A percentile compares a stretch with the other conserved stretches of the same genome.
Evolutionary conservation across 2,329 filamentous ascomycete genomes (phyloP).

Genomic region (Graphiopsis chlorocephala): DNA sequence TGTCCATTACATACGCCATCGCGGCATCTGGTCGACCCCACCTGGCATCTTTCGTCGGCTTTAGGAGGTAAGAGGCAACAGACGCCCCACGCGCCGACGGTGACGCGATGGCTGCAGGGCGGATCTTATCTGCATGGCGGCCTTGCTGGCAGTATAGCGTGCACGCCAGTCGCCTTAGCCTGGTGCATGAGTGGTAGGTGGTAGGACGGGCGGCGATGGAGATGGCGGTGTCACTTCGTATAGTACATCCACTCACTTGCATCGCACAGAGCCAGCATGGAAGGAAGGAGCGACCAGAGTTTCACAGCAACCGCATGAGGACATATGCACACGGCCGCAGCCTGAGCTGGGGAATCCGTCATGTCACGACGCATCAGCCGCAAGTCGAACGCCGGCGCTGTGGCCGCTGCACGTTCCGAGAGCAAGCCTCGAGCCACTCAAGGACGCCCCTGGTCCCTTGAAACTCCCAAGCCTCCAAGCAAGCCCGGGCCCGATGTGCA

Average conservation of each 20-base stretch:
- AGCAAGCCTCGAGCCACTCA: background rate
- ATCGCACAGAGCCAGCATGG: background rate
- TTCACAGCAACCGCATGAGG: background rate
- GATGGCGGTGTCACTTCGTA: background rate
- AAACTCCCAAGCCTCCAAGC: background rate
- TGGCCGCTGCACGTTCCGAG: background rate
- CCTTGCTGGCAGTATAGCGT: background rate
- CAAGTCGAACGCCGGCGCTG: background rate
- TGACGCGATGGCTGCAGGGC: slow-evolving; percentile 10
- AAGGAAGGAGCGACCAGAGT: background rate
- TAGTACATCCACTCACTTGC: background rate
- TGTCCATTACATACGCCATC: background rate
- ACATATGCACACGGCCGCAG: background rate
- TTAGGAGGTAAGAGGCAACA: slow-evolving; percentile 5
- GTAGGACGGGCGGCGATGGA: background rate
- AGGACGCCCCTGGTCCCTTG: background rate
- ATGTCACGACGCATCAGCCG: background rate
- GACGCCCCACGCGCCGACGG: slow-evolving; percentile 8
- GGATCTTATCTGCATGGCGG: slow-evolving; percentile 1
- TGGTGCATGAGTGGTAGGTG: background rate
- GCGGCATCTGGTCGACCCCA: background rate
- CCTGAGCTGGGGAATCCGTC: background rate
- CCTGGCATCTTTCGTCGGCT: background rate
- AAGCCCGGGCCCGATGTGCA: background rate
- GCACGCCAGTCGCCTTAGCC: background rate